Evolutionary conservation across 129 eudicot genomes (phyloP), one percentile per base, ranked within the genome.

Genomic region (Ambrosia trifida): DNA sequence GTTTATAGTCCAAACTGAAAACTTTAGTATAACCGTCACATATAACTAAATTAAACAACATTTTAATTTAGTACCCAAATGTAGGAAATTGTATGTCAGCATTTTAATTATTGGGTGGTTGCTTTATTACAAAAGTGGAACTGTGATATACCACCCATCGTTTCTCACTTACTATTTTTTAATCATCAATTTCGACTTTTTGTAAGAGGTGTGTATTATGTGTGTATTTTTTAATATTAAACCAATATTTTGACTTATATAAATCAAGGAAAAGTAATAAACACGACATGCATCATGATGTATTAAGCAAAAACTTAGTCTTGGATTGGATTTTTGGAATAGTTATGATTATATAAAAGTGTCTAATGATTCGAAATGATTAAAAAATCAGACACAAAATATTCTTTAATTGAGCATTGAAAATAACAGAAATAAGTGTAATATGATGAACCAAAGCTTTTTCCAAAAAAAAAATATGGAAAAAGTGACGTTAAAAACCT

Each of bases 121-220:
- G 69, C 75, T 68, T 76, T 76, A 57, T 44, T 61, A 64, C 47
- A 74, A 63, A 71, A 70, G 77, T 70, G 69, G 66, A 70, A 78
- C 65, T 70, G 70, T 62, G 72, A 70, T 65, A 64, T 71, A 64
- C 80, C 72, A 79, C 65, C 70, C 49, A 77, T 77, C 66, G 40
- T 78, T 78, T 62, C 81, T 60, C 56, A 62, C 35, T 52, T 63
- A 52, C 81, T 61, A 57, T 69, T 58, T 62, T 64, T 17, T 50
- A 35, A 51, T 60, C 76, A 77, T 70, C 66, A 49, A 20, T 60
- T 52, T 69, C 30, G 62, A 14, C 16, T 56, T 56, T 56, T 20
- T 61, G 3, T 32, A 32, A 19, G 17, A n/a, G 11, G 43, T 40
- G 20, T 60, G 16, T 49, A 19, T 10, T 63, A 4, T 33, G 7